Evolutionary conservation across 768 basidiomycete genomes (phyloP), one percentile per base, ranked within the genome.

Genomic region (Cyclocybe aegerita): DNA sequence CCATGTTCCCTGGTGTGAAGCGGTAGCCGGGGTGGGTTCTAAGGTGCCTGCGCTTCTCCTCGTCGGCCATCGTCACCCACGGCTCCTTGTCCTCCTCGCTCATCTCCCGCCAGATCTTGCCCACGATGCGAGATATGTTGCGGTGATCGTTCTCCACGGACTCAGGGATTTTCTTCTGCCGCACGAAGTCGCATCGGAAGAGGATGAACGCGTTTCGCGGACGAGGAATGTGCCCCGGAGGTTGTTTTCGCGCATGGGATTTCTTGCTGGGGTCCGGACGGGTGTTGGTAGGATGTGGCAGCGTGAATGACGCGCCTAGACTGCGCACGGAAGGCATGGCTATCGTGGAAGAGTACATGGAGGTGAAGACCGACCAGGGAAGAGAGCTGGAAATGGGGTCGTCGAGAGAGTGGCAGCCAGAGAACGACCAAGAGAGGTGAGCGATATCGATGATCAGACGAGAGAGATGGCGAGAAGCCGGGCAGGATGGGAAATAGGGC

Each of bases 131-230:
- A 3, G 80, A 83, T 46, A 90, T 78, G 57, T 87, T 85, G 50
- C 82, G 78, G 61, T 89, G 85, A 57, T 88, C 79, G 11, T 73
- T 73, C 63, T 87, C 83, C 2, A 82, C 77, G 37, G 70, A 66
- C 8, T 70, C 62, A 0, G 84, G 80, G 41, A 80, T 71, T 53
- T 80, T 76, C 46, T 81, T 75, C 54, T 86, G 81, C 44, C 80
- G 76, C 11, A 86, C 82, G 46, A 88, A 82, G 61, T 89, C 81
- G 61, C 81, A 86, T 37, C 89, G 78, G 63, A 88, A 91, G 54
- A 90, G 77, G 56, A 91, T 89, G 68, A 91, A 91, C 0, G 88
- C 83, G 64, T 90, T 90, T 11, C 83, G 73, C 0, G 88, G 87
- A 23, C 89, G 81, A 12, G 85, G 83, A 35, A 89, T 78, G 60